Conservation (phyloP, 805 yeast genomes). For the Barnettozyma salicaria region DNA sequence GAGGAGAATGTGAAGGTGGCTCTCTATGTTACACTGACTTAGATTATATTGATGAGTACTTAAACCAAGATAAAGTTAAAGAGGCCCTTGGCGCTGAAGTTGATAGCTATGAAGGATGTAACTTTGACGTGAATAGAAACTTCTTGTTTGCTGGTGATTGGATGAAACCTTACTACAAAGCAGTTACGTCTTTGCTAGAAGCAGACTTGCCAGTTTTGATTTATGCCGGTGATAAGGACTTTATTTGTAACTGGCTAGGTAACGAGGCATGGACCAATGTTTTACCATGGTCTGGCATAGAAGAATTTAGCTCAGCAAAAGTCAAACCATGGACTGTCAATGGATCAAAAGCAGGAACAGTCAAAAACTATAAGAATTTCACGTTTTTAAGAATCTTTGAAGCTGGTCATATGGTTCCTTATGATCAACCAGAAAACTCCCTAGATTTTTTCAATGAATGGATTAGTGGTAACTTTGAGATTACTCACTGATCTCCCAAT, state of each 20-base stretch:
- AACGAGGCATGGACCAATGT: slow-evolving; percentile 80
- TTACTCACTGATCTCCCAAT: slow-evolving; percentile 7
- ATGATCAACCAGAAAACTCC: slow-evolving; percentile 74
- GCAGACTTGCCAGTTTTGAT: slow-evolving; percentile 73
- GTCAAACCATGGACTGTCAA: slow-evolving; percentile 41
- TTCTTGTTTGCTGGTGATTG: slow-evolving; percentile 86
- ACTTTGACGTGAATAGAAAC: slow-evolving; percentile 69
- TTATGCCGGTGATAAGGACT: slow-evolving; percentile 95
- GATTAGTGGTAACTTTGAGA: slow-evolving; percentile 59
- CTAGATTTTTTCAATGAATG: slow-evolving; percentile 82
- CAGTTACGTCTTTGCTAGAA: slow-evolving; percentile 67
- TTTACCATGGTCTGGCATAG: slow-evolving; percentile 59
- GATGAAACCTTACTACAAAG: slow-evolving; percentile 82
- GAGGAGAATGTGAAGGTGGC: slow-evolving; percentile 69
- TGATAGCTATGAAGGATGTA: slow-evolving; percentile 68
- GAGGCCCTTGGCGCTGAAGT: slow-evolving; percentile 89
- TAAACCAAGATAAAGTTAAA: slow-evolving; percentile 73
- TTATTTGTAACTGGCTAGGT: slow-evolving; percentile 95
- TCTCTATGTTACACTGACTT: slow-evolving; percentile 75
- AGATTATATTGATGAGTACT: slow-evolving; percentile 67
- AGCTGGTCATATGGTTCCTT: slow-evolving; percentile 97
- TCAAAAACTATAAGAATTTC: slow-evolving; percentile 58
- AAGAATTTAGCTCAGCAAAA: slow-evolving; percentile 44
- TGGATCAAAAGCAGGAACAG: slow-evolving; percentile 58
- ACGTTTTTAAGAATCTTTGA: slow-evolving; percentile 80